Percentiles rank a stretch among this genome's conserved stretches.
Evolutionary conservation across 1,284 basidiomycete genomes (phyloP).

Genomic region (Boletus semigastroideus): DNA sequence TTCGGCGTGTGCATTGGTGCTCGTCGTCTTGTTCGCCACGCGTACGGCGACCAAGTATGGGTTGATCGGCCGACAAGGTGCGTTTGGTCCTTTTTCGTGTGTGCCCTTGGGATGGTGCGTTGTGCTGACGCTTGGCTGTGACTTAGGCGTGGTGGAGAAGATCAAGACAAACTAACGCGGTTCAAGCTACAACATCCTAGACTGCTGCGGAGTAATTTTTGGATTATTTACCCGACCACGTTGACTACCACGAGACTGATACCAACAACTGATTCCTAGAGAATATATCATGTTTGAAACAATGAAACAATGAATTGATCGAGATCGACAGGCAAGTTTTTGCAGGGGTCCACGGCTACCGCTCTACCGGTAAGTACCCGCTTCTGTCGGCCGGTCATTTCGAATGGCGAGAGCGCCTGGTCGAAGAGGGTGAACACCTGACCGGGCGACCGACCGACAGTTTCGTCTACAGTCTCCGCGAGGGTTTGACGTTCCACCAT

Average conservation of each 20-base stretch:
- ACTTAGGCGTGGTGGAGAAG: conserved; percentile 21
- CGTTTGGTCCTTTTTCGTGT: not conserved
- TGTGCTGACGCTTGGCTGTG: not conserved
- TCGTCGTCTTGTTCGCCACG: conserved; percentile 55
- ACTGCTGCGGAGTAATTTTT: not conserved
- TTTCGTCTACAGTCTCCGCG: conserved; percentile 19
- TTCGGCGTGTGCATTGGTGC: conserved; percentile 62
- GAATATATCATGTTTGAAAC: not conserved
- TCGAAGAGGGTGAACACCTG: not conserved
- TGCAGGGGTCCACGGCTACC: no score
- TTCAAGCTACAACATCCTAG: not conserved
- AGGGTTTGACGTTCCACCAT: conserved; percentile 1
- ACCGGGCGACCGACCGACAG: not conserved
- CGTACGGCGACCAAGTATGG: conserved; percentile 61
- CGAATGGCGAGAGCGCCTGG: no score
- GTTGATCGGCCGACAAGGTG: conserved; percentile 19
- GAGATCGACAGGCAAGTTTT: no score
- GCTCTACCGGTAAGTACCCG: no score
- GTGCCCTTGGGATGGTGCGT: not conserved
- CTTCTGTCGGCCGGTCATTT: no score
- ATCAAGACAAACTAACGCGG: conserved; percentile 30
- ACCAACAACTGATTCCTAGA: conserved; percentile 6
- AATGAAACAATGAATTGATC: conserved; percentile 9
- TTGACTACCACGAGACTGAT: conserved; percentile 1
- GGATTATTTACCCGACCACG: not conserved